Percentiles rank a stretch among this genome's conserved stretches.
Conservation (phyloP, 306 rosid genomes). For the Rosa persica region DNA sequence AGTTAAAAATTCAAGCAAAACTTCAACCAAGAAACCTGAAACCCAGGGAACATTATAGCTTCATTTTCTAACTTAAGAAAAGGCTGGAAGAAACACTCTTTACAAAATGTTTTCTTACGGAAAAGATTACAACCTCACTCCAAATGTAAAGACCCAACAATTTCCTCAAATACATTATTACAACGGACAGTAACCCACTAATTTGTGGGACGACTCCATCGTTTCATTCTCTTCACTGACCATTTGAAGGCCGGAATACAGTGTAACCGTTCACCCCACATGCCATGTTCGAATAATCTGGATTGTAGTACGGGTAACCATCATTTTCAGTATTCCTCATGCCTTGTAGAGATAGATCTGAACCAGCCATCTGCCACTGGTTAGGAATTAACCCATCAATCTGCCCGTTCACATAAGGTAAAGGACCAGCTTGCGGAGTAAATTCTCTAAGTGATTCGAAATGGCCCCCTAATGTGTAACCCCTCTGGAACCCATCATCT, state of each 20-base stretch:
- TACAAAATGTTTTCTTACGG: conserved; percentile 73
- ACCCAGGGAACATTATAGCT: conserved; percentile 29
- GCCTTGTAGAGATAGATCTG: conserved; percentile 59
- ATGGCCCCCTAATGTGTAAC: conserved; percentile 47
- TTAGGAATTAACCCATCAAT: conserved; percentile 66
- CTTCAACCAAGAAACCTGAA: conserved; percentile 31
- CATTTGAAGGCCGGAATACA: conserved; percentile 80
- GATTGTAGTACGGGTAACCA: conserved; percentile 56
- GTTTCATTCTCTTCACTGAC: conserved; percentile 49
- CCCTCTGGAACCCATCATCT: conserved; percentile 61
- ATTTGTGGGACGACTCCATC: conserved; percentile 31
- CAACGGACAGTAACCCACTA: conserved; percentile 44
- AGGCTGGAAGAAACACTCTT: conserved; percentile 63
- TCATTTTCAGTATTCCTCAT: conserved; percentile 54
- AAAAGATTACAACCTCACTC: conserved; percentile 75
- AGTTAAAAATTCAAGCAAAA: conserved; percentile 6
- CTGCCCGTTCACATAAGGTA: conserved; percentile 66
- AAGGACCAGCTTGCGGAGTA: conserved; percentile 43
- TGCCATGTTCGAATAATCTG: conserved; percentile 71
- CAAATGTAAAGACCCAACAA: conserved; percentile 65
- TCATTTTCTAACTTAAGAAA: conserved; percentile 33
- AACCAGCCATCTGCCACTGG: conserved; percentile 69
- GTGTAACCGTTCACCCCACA: conserved; percentile 69
- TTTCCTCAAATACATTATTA: conserved; percentile 69
- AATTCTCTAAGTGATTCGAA: conserved; percentile 62